A percentile compares a stretch with the other conserved stretches of the same genome.
These are phyloP conservation scores for Gentiana straminea DNA, from an alignment of 257 asterid genomes.

Conservation along the genomic window DNA sequence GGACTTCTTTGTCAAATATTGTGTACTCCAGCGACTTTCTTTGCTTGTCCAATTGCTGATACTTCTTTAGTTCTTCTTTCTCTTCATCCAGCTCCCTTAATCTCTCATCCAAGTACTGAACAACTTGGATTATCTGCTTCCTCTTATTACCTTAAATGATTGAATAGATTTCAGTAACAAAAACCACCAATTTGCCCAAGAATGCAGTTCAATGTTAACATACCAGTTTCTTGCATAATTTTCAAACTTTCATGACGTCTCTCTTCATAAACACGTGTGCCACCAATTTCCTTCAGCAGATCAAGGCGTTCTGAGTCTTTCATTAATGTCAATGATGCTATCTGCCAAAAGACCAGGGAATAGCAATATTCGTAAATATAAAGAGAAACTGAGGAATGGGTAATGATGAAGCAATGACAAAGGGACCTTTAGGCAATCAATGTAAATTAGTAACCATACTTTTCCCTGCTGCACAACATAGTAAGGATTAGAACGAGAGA, in stretches of 20 bases:
- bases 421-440: slow-evolving; percentile 9
- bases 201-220: slow-evolving; percentile 18
- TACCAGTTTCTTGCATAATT: slow-evolving; percentile 95
- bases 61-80: slow-evolving; percentile 86
- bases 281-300: slow-evolving; percentile 98
- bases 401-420: not conserved
- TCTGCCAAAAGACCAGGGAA: slow-evolving; percentile 42
- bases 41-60: slow-evolving; percentile 90
- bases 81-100: slow-evolving; percentile 97
- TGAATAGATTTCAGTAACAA: slow-evolving; percentile 18
- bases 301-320: slow-evolving; percentile 95
- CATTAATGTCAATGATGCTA: slow-evolving; percentile 86
- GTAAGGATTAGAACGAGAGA: slow-evolving; percentile 99
- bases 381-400: slow-evolving; percentile 4
- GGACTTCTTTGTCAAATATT: slow-evolving; percentile 90
- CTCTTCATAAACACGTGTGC: slow-evolving; percentile 98
- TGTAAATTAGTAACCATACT: slow-evolving; percentile 24
- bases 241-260: slow-evolving; percentile 97
- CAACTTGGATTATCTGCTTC: slow-evolving; percentile 95
- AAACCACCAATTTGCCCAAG: slow-evolving; percentile 12
- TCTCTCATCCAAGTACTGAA: slow-evolving; percentile 93
- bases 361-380: slow-evolving; percentile 3
- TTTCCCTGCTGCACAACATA: slow-evolving; percentile 99
- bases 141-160: slow-evolving; percentile 69
- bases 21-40: slow-evolving; percentile 89